Evolutionary conservation across 306 rosid species (phyloP), one percentile per base, ranked within the genome.

Genomic region (Boehmeria nivea): DNA sequence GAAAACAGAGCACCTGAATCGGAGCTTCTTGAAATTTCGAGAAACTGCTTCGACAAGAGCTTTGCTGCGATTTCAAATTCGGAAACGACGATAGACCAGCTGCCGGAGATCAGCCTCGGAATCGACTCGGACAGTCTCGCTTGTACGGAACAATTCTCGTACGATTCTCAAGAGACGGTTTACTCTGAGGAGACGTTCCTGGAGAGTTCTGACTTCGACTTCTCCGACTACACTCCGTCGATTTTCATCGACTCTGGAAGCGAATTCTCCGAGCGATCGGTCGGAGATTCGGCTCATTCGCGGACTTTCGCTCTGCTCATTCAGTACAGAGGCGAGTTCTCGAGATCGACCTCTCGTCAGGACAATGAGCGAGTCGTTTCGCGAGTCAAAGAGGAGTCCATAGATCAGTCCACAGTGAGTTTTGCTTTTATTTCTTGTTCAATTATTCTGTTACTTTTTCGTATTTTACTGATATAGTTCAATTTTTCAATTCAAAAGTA

Each of bases 221-320:
- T 66, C 63, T 81, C 87, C 1, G 96, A 91, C 66, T 84, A 50
- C 65, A 49, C 78, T 54, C 79, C 84, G 17, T 80, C 96, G 3
- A 61, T 71, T 37, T 82, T 75, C 62, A 15, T 60, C 12, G 93
- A 91, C 70, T 82, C 99, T 11, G 89, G 94, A 59, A 87, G 95
- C 59, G 85, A 91, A 37, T 91, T 91, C 77, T 84, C 96, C 1
- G 77, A 82, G 52, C 74, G 78, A 28, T 80, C 96, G 18, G 76
- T 46, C 34, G 81, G 65, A n/a, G 94, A 64, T 28, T 72, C 75
- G 76, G 68, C 79, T 57, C 75, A 78, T 60, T 87, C 99, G 4
- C 88, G 64, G n/a, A 82, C 84, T 46, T 79, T 70, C 56, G 44
- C 75, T 12, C 26, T 78, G 64, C 78, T 87, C 52, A 26, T 74